phyloP scores from a whole-genome alignment of 2,329 filamentous ascomycete genomes.

The Chalaropsis ovoidea region DNA sequence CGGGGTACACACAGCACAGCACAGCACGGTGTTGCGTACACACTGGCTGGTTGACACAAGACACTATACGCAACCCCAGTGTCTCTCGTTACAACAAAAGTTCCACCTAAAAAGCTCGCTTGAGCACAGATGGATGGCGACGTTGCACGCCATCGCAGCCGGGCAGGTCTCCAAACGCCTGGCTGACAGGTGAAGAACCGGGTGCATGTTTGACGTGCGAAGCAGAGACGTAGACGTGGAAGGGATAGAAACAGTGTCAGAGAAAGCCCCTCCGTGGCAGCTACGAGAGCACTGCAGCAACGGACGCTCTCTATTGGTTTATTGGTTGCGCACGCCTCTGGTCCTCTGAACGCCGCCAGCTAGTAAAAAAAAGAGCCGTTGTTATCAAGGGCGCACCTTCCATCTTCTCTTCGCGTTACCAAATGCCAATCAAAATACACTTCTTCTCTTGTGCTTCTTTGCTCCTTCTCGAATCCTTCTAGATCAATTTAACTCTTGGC shows the following conservation, averaged over 20 bases:
- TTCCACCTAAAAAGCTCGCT: neutral
- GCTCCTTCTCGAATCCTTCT: slow-evolving; percentile 6
- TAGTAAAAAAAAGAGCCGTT: neutral
- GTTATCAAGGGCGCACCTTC: neutral
- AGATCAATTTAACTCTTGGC: neutral
- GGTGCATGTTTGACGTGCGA: neutral
- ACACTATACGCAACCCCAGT: neutral
- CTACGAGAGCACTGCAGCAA: neutral
- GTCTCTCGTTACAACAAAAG: neutral
- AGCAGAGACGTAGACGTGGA: neutral
- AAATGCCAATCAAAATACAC: slow-evolving; percentile 10
- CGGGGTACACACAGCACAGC: neutral
- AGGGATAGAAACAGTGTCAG: neutral
- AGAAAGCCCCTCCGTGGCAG: neutral
- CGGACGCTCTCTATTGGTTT: neutral
- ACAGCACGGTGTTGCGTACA: neutral
- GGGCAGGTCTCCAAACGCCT: no score
- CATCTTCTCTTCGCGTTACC: neutral
- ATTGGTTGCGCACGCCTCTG: no score
- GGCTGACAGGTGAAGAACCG: neutral
- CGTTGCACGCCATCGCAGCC: neutral
- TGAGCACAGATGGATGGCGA: slow-evolving; percentile 8
- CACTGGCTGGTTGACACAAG: neutral
- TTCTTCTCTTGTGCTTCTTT: slow-evolving; percentile 5
- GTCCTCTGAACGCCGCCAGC: neutral